Base-by-base conservation (phyloP, 352 stramenopile genomes). In the Pythium aquatile region DNA sequence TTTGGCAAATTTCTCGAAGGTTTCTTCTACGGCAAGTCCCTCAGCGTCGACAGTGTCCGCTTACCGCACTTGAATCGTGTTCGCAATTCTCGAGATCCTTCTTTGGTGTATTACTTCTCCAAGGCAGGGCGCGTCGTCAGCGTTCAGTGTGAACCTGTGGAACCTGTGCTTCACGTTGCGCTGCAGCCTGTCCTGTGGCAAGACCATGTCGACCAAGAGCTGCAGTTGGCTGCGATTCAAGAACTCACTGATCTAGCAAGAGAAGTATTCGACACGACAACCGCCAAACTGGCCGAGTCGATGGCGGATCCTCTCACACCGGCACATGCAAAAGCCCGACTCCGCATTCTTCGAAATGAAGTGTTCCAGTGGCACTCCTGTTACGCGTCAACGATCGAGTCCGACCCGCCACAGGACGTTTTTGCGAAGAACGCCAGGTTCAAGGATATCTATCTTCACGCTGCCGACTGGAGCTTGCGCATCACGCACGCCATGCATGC, bases 1-100 rank as follows among this genome's bases (percentile, higher is more conserved):
- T 96, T 96, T 67, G 87, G 87, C 2, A 96, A 94, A 64, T 93
- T 93, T 58, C 55, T 96, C 7, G 87, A 96, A 68, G 84, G 90
- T 47, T 76, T 93, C 71, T 79, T 96, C 24, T 96, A 96, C 66
- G 81, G 85, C 55, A 91, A 91, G 58, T 75, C 84, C 4, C 80
- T 96, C 75, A 54, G 70, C 14, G 78, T 93, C 51, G 87, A 96
- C 44, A 76, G 61, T n/a, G 54, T 73, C 16, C 83, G 83, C 1
- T 91, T 91, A 56, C 83, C 83, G 10, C 81, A 93, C 55, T 66
- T 93, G 44, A 68, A 48, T 55, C 68, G 74, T 32, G 69, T 91
- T 8, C 75, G 63, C 37, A 76, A 79, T 13, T 90, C 84, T 20
- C 81, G 84, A 29, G 84, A 95, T 70, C 57, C 80, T 5, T 84